Conservation (phyloP, 768 basidiomycete genomes). For the Pulveroboletus sp. region DNA sequence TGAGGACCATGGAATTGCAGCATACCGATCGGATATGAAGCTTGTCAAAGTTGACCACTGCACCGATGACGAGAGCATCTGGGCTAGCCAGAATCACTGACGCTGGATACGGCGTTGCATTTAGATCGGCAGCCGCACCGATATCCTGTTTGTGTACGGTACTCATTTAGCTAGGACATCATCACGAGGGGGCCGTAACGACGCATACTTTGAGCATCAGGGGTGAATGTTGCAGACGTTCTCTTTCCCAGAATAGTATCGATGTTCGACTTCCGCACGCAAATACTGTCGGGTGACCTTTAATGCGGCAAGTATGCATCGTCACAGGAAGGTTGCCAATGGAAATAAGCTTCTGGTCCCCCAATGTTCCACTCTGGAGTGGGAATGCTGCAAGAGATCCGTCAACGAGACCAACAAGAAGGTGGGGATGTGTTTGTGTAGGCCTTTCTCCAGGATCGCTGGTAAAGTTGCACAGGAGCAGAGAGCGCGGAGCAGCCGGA, state of each 20-base stretch:
- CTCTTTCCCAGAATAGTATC: slow-evolving; percentile 63
- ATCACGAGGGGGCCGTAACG: not conserved
- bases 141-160: slow-evolving; percentile 41
- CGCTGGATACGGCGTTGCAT: slow-evolving; percentile 42
- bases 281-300: slow-evolving; percentile 54
- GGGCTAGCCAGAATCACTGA: slow-evolving; percentile 58
- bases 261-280: slow-evolving; percentile 68
- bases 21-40: slow-evolving; percentile 76
- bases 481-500: slow-evolving; percentile 40
- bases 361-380: slow-evolving; percentile 38
- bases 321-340: slow-evolving; percentile 66
- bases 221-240: slow-evolving; percentile 60
- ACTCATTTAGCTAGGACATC: slow-evolving; percentile 1
- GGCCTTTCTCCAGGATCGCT: slow-evolving; percentile 30
- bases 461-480: slow-evolving; percentile 59
- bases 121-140: slow-evolving; percentile 46
- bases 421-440: slow-evolving; percentile 42
- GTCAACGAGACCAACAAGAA: slow-evolving; percentile 72
- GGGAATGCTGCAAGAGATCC: slow-evolving; percentile 61
- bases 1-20: not conserved
- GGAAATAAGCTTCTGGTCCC: slow-evolving; percentile 53
- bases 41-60: slow-evolving; percentile 63
- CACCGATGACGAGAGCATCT: slow-evolving; percentile 57
- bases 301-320: slow-evolving; percentile 51
- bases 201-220: slow-evolving; percentile 60